Percentiles rank a stretch among this genome's conserved stretches.
Conservation (phyloP, 2,329 filamentous ascomycete genomes). For the Cercospora sp. region DNA sequence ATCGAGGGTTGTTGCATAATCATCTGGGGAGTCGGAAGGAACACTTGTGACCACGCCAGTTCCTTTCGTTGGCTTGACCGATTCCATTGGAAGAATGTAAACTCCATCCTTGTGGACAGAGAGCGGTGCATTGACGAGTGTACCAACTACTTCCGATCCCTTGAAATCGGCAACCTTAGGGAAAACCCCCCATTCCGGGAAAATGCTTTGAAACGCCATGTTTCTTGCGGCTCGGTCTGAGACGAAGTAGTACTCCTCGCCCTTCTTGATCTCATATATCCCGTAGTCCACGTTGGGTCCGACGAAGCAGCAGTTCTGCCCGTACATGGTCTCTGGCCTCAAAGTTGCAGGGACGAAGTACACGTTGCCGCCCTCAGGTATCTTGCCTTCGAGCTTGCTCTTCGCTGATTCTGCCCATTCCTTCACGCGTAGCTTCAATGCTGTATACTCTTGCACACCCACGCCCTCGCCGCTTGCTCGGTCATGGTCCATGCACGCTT, state of each 20-base stretch:
- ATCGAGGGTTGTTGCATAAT: conserved; percentile 85
- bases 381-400: conserved; percentile 70
- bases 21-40: conserved; percentile 92
- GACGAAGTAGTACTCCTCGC: conserved; percentile 74
- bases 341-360: conserved; percentile 92
- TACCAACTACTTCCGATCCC: conserved; percentile 81
- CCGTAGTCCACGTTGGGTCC: conserved; percentile 88
- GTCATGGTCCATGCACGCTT: conserved; percentile 87
- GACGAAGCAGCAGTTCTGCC: conserved; percentile 94
- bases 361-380: conserved; percentile 75
- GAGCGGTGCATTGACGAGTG: conserved; percentile 85
- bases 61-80: conserved; percentile 87
- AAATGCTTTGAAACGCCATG: conserved; percentile 92
- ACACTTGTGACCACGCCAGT: conserved; percentile 96
- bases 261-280: conserved; percentile 68
- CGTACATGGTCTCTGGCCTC: conserved; percentile 97
- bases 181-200: conserved; percentile 73
- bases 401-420: conserved; percentile 81
- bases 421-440: conserved; percentile 84
- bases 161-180: conserved; percentile 72
- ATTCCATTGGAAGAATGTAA: conserved; percentile 91
- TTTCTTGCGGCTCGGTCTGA: conserved; percentile 84
- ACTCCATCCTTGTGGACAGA: conserved; percentile 76
- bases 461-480: conserved; percentile 78
- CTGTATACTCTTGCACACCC: conserved; percentile 87